Evolutionary conservation across 768 basidiomycete genomes (phyloP).

Genomic region (Fomitopsis serialis): DNA sequence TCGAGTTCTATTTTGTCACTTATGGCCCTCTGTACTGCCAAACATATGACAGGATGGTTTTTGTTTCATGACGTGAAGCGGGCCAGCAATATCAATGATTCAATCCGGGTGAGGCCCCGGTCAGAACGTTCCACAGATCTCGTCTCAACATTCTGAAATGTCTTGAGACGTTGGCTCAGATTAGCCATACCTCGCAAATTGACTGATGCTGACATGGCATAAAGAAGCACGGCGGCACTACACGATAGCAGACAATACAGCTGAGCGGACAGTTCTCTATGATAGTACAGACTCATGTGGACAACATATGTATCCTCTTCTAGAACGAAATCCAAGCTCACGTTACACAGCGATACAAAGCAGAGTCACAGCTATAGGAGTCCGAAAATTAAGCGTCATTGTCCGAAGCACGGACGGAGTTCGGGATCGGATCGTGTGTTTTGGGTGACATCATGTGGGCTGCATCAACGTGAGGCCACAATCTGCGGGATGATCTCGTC

Average conservation of each 20-base stretch:
- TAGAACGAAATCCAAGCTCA: not conserved
- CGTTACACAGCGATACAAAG: not conserved
- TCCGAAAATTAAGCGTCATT: not conserved
- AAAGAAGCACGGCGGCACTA: too few relatives aligned
- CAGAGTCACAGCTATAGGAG: not conserved
- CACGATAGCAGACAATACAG: too few relatives aligned
- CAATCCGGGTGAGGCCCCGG: too few relatives aligned
- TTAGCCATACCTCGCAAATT: too few relatives aligned
- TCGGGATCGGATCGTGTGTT: not conserved
- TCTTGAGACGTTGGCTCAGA: too few relatives aligned
- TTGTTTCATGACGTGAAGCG: too few relatives aligned
- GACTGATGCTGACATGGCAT: too few relatives aligned
- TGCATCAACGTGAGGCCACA: not conserved
- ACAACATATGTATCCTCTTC: not conserved
- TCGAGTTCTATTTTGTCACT: not conserved
- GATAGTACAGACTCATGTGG: not conserved
- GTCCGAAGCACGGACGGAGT: not conserved
- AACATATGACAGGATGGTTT: too few relatives aligned
- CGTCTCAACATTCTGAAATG: too few relatives aligned
- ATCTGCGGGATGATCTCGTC: not conserved
- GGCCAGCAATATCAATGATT: too few relatives aligned
- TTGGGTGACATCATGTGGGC: too few relatives aligned
- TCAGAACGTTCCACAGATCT: too few relatives aligned
- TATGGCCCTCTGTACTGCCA: not conserved
- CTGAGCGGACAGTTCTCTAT: not conserved